These are phyloP conservation scores for Dictyostelium capitatum DNA, from an alignment of 78 protist genomes.

Conservation along the genomic window DNA sequence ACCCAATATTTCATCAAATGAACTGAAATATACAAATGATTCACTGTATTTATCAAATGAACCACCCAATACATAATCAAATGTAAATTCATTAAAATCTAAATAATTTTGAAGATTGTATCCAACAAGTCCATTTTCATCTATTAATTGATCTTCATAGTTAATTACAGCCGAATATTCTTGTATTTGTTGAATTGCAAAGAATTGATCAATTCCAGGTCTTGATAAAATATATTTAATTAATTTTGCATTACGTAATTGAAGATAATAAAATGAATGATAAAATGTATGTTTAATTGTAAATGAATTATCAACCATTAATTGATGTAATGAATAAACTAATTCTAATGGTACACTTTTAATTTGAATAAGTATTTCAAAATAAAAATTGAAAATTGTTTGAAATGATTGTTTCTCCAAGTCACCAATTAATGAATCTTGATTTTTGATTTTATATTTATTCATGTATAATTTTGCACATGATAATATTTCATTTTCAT, in stretches of 20 bases:
- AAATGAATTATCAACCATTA: not conserved
- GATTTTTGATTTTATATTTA: no score
- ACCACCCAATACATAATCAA: conserved; percentile 1
- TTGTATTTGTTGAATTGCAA: not conserved
- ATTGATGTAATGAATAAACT: not conserved
- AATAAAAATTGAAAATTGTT: not conserved
- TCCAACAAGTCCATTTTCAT: no score
- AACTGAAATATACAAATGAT: not conserved
- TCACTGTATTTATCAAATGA: not conserved
- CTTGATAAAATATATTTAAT: not conserved
- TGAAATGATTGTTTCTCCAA: not conserved
- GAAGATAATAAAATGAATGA: not conserved
- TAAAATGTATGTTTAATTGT: not conserved
- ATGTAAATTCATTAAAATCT: not conserved
- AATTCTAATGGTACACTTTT: not conserved
- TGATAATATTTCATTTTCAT: no score
- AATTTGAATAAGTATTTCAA: not conserved
- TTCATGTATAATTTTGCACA: no score
- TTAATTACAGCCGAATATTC: no score
- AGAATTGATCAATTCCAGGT: not conserved
- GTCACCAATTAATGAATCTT: no score
- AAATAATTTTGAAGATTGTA: not conserved
- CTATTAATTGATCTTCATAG: no score
- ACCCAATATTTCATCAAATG: not conserved
- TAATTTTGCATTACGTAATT: not conserved